Evolutionary conservation across 2,329 filamentous ascomycete species (phyloP).

Genomic region (Akanthomyces lecanii): DNA sequence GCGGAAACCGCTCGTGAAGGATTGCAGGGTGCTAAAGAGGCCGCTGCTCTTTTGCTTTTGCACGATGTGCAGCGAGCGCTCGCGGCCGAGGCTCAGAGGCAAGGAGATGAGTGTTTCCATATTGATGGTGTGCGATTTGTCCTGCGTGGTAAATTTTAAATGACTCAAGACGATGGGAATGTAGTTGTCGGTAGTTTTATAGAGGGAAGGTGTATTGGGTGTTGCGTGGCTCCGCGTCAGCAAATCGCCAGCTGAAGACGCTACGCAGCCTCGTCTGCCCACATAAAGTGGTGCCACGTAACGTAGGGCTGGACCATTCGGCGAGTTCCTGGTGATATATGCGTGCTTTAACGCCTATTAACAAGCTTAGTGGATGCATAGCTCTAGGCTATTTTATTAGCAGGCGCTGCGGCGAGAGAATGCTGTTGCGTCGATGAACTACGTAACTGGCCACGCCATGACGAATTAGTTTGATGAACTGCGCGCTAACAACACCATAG

Average conservation of each 20-base stretch:
- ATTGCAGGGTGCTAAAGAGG: not conserved
- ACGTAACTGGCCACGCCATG: too few species aligned
- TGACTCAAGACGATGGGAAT: not conserved
- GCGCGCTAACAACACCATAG: too few species aligned
- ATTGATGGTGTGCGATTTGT: not conserved
- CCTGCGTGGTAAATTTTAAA: too few species aligned
- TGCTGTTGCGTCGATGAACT: too few species aligned
- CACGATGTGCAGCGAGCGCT: not conserved
- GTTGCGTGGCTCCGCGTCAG: slow-evolving; percentile 7
- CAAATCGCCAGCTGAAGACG: not conserved
- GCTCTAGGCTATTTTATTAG: too few species aligned
- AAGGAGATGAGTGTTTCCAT: slow-evolving; percentile 4
- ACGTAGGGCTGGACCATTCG: not conserved
- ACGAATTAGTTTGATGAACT: too few species aligned
- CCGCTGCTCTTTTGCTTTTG: not conserved
- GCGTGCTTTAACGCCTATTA: not conserved
- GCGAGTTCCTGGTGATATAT: not conserved
- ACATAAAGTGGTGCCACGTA: not conserved
- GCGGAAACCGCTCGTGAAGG: not conserved
- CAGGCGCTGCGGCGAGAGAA: too few species aligned
- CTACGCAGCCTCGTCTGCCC: not conserved
- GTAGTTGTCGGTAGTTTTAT: too few species aligned
- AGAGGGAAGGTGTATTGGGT: too few species aligned
- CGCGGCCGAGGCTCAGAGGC: not conserved
- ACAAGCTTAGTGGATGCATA: not conserved